phyloP scores from a whole-genome alignment of 2,329 filamentous ascomycete genomes.

The Helotiales sp. region DNA sequence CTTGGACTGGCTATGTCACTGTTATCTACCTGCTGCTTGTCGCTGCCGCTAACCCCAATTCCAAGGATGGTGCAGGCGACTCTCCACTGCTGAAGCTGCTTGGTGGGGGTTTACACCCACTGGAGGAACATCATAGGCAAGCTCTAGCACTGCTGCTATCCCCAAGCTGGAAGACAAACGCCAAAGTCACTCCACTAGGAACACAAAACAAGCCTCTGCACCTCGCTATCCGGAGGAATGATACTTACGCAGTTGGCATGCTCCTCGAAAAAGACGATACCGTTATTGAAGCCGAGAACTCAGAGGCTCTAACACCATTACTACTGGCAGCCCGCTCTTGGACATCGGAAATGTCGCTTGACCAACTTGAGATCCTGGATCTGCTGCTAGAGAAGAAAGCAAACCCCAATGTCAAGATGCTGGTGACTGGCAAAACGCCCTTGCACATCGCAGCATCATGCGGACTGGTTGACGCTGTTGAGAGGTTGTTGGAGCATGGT shows the following conservation, averaged over 20 bases:
- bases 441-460: constrained; percentile 8
- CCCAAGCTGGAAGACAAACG: constrained; percentile 6
- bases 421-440: background rate
- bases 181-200: constrained; percentile 6
- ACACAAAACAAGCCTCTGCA: constrained; percentile 17
- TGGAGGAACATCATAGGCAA: constrained; percentile 9
- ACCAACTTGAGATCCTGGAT: constrained; percentile 13
- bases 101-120: background rate
- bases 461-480: constrained; percentile 10
- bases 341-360: constrained; percentile 5
- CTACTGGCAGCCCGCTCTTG: background rate
- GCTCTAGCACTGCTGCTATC: constrained; percentile 14
- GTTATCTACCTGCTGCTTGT: constrained; percentile 12
- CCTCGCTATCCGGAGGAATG: constrained; percentile 12
- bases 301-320: constrained; percentile 9
- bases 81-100: constrained; percentile 10
- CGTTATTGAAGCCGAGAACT: constrained; percentile 9
- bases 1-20: constrained; percentile 11
- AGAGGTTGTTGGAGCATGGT: constrained; percentile 7
- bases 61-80: constrained; percentile 5
- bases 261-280: constrained; percentile 10
- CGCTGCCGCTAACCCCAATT: constrained; percentile 13
- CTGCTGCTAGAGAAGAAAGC: constrained; percentile 15
- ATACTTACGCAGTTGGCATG: constrained; percentile 15
- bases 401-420: constrained; percentile 5